phyloP scores from a whole-genome alignment of 2,329 filamentous ascomycete species.

The Cercospora sojina region DNA sequence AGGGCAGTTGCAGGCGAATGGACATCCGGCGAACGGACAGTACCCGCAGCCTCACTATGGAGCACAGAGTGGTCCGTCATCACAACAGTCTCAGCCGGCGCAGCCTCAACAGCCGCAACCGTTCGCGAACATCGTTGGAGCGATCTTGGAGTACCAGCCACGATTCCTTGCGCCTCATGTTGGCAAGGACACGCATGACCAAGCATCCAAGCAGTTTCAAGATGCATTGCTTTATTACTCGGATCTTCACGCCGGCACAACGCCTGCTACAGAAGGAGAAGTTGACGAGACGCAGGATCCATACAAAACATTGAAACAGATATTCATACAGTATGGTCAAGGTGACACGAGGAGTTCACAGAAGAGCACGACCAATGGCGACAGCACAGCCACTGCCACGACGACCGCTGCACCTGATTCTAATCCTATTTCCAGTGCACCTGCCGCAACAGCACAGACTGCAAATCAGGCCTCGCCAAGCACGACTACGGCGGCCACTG shows the following conservation, averaged over 20 bases:
- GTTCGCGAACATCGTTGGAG: conserved; percentile 29
- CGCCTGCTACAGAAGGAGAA: conserved; percentile 9
- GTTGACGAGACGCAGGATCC: conserved; percentile 14
- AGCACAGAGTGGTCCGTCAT: conserved; percentile 14
- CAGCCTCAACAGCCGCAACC: conserved; percentile 18
- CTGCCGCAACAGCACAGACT: neutral
- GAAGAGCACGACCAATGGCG: conserved; percentile 1
- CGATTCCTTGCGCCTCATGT: neutral
- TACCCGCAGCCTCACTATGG: conserved; percentile 13
- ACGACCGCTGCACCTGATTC: neutral
- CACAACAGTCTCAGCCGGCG: conserved; percentile 17
- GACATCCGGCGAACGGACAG: conserved; percentile 8
- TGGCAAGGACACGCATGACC: conserved; percentile 1
- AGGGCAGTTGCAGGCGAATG: neutral
- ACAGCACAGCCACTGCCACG: conserved; percentile 1
- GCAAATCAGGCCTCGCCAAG: neutral
- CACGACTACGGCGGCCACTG: neutral
- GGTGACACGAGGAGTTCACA: conserved; percentile 6
- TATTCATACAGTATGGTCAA: conserved; percentile 12
- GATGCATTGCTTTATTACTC: conserved; percentile 10
- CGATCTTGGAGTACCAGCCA: conserved; percentile 29
- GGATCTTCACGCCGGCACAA: conserved; percentile 10
- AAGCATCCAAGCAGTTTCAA: conserved; percentile 6
- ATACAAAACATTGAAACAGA: conserved; percentile 15
- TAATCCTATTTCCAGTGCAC: conserved; percentile 1